phyloP scores from a whole-genome alignment of 2,329 filamentous ascomycete genomes.

The Gaeumannomyces tritici region DNA sequence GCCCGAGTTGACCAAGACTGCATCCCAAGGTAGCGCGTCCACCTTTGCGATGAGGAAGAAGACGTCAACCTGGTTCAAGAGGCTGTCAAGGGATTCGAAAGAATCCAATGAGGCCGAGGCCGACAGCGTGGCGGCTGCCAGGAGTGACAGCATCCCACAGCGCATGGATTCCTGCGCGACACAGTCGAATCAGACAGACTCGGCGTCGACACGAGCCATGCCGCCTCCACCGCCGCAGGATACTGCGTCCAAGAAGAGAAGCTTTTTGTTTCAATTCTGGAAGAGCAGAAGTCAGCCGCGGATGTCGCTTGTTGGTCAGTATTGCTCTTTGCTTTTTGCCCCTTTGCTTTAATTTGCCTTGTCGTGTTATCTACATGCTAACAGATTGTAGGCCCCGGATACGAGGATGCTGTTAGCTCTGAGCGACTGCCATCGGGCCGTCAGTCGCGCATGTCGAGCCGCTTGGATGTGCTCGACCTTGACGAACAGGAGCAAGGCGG shows the following conservation, averaged over 20 bases:
- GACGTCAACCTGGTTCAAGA: conserved; percentile 1
- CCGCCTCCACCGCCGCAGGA: background rate
- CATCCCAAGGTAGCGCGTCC: conserved; percentile 1
- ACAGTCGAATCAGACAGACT: conserved; percentile 1
- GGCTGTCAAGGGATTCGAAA: conserved; percentile 2
- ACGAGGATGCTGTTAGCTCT: conserved; percentile 17
- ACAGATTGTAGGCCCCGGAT: conserved; percentile 18
- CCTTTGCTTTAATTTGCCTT: background rate
- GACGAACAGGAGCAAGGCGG: conserved; percentile 27
- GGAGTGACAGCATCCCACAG: background rate
- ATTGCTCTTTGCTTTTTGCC: too few relatives aligned
- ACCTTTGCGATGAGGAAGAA: conserved; percentile 3
- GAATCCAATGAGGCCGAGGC: background rate
- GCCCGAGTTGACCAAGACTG: background rate
- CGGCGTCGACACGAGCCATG: conserved; percentile 1
- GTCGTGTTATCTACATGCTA: background rate
- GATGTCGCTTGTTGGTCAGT: conserved; percentile 36
- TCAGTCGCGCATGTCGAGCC: conserved; percentile 12
- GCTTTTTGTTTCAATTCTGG: conserved; percentile 46
- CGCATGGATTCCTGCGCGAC: background rate
- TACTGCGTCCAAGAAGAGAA: conserved; percentile 31
- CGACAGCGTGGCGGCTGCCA: background rate
- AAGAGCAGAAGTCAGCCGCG: conserved; percentile 31
- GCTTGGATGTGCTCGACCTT: conserved; percentile 6
- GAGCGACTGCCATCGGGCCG: conserved; percentile 13